Percentiles rank a stretch among this genome's conserved stretches.
These are phyloP conservation scores for Lactarius trivialis DNA, from an alignment of 768 basidiomycete species.

Conservation along the genomic window DNA sequence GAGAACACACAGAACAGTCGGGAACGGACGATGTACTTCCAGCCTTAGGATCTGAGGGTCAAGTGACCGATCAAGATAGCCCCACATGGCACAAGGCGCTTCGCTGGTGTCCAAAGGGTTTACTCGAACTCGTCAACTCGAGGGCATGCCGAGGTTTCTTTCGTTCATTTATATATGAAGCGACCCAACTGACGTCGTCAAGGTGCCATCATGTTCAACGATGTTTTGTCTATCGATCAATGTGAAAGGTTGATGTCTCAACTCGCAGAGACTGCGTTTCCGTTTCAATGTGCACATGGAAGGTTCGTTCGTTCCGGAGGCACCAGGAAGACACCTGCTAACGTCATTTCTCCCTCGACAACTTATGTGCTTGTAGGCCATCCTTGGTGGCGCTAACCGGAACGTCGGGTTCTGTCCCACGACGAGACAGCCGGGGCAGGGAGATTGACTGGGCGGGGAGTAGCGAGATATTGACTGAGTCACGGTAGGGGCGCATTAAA, in stretches of 20 bases:
- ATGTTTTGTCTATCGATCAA: conserved; percentile 59
- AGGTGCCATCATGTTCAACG: conserved; percentile 99
- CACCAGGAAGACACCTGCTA: not conserved
- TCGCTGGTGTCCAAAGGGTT: conserved; percentile 73
- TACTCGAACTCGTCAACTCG: conserved; percentile 85
- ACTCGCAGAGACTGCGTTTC: conserved; percentile 68
- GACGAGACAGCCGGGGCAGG: not conserved
- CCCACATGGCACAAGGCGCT: conserved; percentile 60
- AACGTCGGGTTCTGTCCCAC: conserved; percentile 20
- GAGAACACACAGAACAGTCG: conserved; percentile 59
- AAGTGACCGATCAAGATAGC: not conserved
- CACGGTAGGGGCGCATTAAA: not conserved
- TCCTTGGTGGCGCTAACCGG: conserved; percentile 46
- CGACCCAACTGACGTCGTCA: conserved; percentile 5
- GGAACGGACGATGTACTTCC: conserved; percentile 38
- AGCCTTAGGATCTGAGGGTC: conserved; percentile 15
- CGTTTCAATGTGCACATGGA: conserved; percentile 97
- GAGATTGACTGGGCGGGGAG: conserved; percentile 14
- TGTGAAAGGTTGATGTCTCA: conserved; percentile 61
- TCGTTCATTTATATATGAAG: not conserved
- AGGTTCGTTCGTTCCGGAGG: conserved; percentile 38
- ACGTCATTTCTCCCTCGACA: not conserved
- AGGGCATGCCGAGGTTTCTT: conserved; percentile 85
- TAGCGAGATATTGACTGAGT: not conserved
- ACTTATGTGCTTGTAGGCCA: conserved; percentile 32